Percentiles rank a stretch among this genome's conserved stretches.
phyloP scores from a whole-genome alignment of 2,329 filamentous ascomycete species.

The Phyllosticta citriasiana region DNA sequence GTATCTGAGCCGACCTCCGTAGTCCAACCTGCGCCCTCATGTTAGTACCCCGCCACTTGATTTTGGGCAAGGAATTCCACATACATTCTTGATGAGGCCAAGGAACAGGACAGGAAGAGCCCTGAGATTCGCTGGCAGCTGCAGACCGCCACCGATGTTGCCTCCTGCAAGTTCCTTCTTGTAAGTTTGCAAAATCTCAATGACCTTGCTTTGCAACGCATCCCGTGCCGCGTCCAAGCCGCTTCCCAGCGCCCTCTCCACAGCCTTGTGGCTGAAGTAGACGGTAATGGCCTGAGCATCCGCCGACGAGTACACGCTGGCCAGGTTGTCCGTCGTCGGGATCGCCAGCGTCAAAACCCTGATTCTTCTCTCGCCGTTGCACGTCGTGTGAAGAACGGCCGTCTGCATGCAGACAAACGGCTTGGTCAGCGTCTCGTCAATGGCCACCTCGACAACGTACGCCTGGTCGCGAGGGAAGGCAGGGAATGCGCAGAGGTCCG shows the following conservation, averaged over 20 bases:
- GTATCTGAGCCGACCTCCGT: constrained; percentile 86
- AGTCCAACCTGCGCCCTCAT: constrained; percentile 51
- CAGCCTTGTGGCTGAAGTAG: constrained; percentile 96
- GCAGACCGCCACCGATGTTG: constrained; percentile 76
- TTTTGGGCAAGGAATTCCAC: constrained; percentile 18
- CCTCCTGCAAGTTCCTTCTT: constrained; percentile 93
- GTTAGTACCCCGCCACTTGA: not conserved
- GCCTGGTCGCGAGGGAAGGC: constrained; percentile 95
- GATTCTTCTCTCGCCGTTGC: constrained; percentile 92
- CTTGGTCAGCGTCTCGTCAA: constrained; percentile 88
- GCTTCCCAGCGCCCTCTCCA: constrained; percentile 75
- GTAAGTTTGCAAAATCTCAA: constrained; percentile 89
- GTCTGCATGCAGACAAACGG: constrained; percentile 88
- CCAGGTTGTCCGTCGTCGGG: constrained; percentile 82
- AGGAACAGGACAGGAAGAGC: constrained; percentile 85
- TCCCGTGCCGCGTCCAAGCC: constrained; percentile 87
- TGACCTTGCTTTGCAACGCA: constrained; percentile 79
- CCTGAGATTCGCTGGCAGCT: constrained; percentile 87
- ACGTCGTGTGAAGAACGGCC: constrained; percentile 92
- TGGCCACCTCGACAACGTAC: constrained; percentile 96
- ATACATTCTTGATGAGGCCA: constrained; percentile 88
- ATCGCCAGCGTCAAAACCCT: constrained; percentile 87
- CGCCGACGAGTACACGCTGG: constrained; percentile 87
- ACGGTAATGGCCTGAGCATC: constrained; percentile 89
- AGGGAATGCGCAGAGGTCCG: constrained; percentile 94